Evolutionary conservation across 73 alveolate species (phyloP).

Genomic region (Tetrahymena malaccensis): DNA sequence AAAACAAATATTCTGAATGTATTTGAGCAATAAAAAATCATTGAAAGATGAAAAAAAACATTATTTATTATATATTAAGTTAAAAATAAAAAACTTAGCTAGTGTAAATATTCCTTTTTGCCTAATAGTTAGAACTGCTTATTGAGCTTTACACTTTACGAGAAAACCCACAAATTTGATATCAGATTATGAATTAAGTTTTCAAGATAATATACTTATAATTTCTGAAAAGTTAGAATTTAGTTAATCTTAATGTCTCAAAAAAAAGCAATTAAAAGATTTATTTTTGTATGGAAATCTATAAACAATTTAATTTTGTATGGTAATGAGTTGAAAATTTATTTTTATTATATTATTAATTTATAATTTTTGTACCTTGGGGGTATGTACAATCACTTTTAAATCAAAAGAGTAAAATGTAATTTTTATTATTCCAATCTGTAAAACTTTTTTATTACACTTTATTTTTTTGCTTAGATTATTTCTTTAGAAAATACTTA

Average conservation of each 20-base stretch:
- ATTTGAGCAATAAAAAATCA: background rate
- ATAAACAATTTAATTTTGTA: background rate
- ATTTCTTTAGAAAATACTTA: background rate
- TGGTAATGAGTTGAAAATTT: background rate
- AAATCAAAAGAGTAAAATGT: background rate
- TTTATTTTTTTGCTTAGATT: background rate
- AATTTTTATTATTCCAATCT: too few species aligned
- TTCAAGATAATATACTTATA: background rate
- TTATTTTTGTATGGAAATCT: background rate
- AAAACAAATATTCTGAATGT: background rate
- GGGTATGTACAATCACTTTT: too few species aligned
- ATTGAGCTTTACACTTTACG: background rate
- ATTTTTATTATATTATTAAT: too few species aligned
- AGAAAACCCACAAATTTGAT: background rate
- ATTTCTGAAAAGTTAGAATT: background rate
- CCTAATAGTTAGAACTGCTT: background rate
- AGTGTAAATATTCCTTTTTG: background rate
- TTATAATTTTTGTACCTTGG: too few species aligned
- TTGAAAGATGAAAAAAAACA: background rate
- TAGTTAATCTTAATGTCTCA: background rate
- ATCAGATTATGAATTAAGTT: background rate
- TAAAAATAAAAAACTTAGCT: too few species aligned
- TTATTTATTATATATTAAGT: background rate
- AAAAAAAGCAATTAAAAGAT: too few species aligned
- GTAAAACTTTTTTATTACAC: background rate